Conservation (phyloP, 2,329 filamentous ascomycete genomes). For the Fusarium pseudonygamai region DNA sequence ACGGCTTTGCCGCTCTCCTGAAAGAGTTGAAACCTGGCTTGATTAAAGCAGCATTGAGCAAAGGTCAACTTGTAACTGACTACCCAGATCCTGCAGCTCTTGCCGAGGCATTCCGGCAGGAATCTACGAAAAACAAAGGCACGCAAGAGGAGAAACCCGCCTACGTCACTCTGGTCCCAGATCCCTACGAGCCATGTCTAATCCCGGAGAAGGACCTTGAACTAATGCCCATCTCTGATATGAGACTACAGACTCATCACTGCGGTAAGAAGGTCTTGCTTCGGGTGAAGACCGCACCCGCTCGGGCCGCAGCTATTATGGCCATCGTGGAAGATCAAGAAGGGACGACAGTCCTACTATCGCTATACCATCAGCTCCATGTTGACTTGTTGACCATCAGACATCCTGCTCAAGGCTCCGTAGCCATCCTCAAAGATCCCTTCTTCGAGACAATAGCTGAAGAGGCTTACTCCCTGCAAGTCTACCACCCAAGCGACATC, state of each 20-base stretch:
- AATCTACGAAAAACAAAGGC: neutral
- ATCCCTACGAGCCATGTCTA: slow-evolving; percentile 8
- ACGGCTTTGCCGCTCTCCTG: neutral
- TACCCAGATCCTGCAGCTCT: neutral
- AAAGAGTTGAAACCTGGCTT: neutral
- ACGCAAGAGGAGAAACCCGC: neutral
- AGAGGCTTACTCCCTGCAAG: slow-evolving; percentile 55
- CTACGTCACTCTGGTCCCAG: neutral
- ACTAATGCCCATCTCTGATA: neutral
- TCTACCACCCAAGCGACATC: slow-evolving; percentile 64
- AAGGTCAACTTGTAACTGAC: slow-evolving; percentile 17
- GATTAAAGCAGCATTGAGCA: neutral
- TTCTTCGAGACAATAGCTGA: slow-evolving; percentile 56
- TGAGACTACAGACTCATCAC: slow-evolving; percentile 30
- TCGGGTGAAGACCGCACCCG: slow-evolving; percentile 30
- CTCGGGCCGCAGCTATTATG: slow-evolving; percentile 31
- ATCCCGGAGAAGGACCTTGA: neutral
- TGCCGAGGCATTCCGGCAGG: neutral
- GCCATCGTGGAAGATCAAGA: slow-evolving; percentile 53
- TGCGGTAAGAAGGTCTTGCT: slow-evolving; percentile 31
- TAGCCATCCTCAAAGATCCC: slow-evolving; percentile 63
- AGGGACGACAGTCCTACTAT: slow-evolving; percentile 46
- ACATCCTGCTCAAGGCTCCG: slow-evolving; percentile 45
- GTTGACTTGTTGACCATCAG: slow-evolving; percentile 46
- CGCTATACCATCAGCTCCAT: slow-evolving; percentile 55